Evolutionary conservation across 2,329 filamentous ascomycete genomes (phyloP), one percentile per base, ranked within the genome.

Genomic region (Aurifilum marmelostoma): DNA sequence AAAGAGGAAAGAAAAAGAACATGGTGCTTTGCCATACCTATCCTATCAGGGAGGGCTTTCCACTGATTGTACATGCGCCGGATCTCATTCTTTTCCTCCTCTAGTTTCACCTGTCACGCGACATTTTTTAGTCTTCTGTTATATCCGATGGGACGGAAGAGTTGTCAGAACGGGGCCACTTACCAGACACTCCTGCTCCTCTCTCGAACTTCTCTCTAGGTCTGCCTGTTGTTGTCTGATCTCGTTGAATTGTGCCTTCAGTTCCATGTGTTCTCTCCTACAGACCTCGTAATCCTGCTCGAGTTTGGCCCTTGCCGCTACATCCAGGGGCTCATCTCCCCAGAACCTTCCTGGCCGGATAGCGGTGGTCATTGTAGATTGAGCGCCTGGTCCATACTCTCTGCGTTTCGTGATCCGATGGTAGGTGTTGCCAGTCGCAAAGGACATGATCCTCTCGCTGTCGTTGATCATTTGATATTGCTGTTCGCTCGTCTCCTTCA

Each of bases 321-420:
- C 80, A 75, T 97, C 92, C 8, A 94, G 85, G 3, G 92, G 90
- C 71, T 92, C 89, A 60, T 93, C 89, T 0, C 90, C 94, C 89
- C 96, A 97, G 75, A 87, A 87, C 47, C 77, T 82, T 5, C 93
- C 93, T 1, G 79, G 80, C 21, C 78, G 82, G 18, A 97, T 81
- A 66, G 82, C 82, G 47, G 83, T 87, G 18, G 91, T 89, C 29
- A 85, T 83, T 0, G 92, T 94, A 1, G 92, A 93, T 62, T 87
- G 88, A 18, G 91, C 93, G 62, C 85, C 82, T 1, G 89, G 86
- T 2, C 93, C 93, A 78, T 97, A 97, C 77, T 98, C 95, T 72
- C 83, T 85, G 62, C 95, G 89, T 21, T 92, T 88, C 7, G 84
- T 85, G 65, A 96, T 86, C 27, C 83, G 84, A 77, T 92, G 94